Base-by-base conservation (phyloP, 2,329 filamentous ascomycete genomes). In the Cephalotrichum gorgonifer region DNA sequence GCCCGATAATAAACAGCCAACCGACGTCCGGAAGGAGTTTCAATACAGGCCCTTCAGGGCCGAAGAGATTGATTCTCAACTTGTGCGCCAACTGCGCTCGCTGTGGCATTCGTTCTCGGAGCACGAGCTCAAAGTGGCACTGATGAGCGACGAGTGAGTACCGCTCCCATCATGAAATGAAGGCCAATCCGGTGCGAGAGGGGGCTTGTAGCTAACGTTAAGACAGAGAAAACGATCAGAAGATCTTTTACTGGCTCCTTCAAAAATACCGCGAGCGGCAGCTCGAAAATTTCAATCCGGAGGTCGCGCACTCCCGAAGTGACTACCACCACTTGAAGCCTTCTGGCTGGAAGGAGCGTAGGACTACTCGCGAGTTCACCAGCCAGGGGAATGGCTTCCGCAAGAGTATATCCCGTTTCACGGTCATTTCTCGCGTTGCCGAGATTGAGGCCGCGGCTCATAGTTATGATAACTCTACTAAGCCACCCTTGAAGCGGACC, bases 21-120 rank as follows among this genome's bases (percentile, higher is more conserved):
- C 76, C 3, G 72, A 75, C 28, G 71, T 79, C 28, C 71, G 81
- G 33, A 80, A 84, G 44, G 85, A 81, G 44, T 76, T 76, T 20
- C 71, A 75, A 58, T 78, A 79, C 31, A 72, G 80, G 2, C 73
- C 79, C 6, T 65, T 80, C 23, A 74, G 73, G 41, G 71, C 72
- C 30, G 74, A 79, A 9, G 85, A 89, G 17, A 81, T 97, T 48
- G 88, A 96, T 57, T 69, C 78, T 43, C 86, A 95, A 55, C 79
- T 96, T 26, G 67, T 97, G 44, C 80, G 89, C 39, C 91, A 95
- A 63, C 73, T 98, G 54, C 85, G 86, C 52, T 91, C 89, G 2
- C 76, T 97, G 58, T 97, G 89, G 90, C 90, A 97, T 68, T 86
- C 83, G 57, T 85, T 88, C 54, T 79, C 79, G 30, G 85, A 91